Percentiles rank a stretch among this genome's conserved stretches.
Evolutionary conservation across 2,329 filamentous ascomycete species (phyloP).

Genomic region (Microsporum audouinii): DNA sequence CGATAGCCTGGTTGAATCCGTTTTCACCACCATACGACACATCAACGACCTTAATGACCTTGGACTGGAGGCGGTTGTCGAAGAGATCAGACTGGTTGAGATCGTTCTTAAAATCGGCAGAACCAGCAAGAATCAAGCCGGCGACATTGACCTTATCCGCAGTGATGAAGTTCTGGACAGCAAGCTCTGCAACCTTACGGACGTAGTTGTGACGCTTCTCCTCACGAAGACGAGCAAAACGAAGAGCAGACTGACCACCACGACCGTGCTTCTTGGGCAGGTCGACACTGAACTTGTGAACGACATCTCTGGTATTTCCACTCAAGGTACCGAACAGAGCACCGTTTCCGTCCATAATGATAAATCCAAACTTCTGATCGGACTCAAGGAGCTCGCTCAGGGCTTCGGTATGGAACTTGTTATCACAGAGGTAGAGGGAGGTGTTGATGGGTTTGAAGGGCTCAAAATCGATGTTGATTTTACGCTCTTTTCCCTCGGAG

Average conservation of each 20-base stretch:
- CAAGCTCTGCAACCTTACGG: conserved; percentile 93
- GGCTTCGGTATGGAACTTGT: conserved; percentile 98
- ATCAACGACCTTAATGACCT: conserved; percentile 99
- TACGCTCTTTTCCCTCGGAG: conserved; percentile 93
- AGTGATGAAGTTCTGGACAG: conserved; percentile 98
- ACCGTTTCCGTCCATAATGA: conserved; percentile 99
- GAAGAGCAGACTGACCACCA: conserved; percentile 98
- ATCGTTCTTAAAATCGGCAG: conserved; percentile 99
- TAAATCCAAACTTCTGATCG: conserved; percentile 98
- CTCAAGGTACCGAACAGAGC: conserved; percentile 93
- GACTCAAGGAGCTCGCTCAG: conserved; percentile 94
- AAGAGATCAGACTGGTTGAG: conserved; percentile 97
- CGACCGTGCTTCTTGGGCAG: conserved; percentile 99
- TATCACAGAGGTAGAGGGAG: conserved; percentile 97
- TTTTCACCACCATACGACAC: conserved; percentile 98
- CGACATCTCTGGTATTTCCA: conserved; percentile 89
- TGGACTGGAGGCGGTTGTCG: conserved; percentile 76
- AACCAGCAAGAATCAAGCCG: conserved; percentile 88
- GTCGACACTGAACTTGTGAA: conserved; percentile 98
- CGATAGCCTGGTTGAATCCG: conserved; percentile 98
- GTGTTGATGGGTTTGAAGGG: conserved; percentile 99
- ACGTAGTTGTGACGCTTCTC: conserved; percentile 99
- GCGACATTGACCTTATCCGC: conserved; percentile 97
- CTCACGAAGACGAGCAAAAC: conserved; percentile 98
- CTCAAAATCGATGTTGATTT: conserved; percentile 99